phyloP scores from a whole-genome alignment of 345 rosid genomes.

The Populus davidiana region DNA sequence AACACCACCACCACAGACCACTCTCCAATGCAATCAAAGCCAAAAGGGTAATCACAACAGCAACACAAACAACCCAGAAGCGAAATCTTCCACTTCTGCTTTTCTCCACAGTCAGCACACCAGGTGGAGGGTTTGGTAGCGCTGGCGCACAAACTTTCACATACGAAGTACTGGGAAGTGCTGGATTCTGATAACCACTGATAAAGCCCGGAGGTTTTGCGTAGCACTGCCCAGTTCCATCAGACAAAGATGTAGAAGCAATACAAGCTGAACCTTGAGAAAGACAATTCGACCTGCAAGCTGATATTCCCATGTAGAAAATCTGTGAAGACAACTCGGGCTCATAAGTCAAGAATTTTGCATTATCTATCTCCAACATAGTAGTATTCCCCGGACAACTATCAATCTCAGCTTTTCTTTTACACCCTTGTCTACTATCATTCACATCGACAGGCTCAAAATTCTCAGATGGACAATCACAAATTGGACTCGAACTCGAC shows the following conservation, averaged over 20 bases:
- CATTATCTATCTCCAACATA: constrained; percentile 49
- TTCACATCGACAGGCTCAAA: constrained; percentile 49
- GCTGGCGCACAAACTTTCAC: constrained; percentile 61
- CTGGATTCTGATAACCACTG: constrained; percentile 50
- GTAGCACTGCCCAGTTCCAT: constrained; percentile 61
- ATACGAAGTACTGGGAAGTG: constrained; percentile 58
- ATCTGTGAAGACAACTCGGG: constrained; percentile 41
- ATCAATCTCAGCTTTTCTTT: constrained; percentile 47
- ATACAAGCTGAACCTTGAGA: constrained; percentile 33
- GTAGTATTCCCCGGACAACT: constrained; percentile 48
- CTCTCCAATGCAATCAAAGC: constrained; percentile 44
- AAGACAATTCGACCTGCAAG: constrained; percentile 57
- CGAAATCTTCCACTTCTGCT: constrained; percentile 20
- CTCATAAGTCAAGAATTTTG: constrained; percentile 48
- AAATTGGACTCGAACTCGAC: constrained; percentile 31
- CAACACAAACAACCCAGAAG: constrained; percentile 36
- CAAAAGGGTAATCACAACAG: constrained; percentile 37
- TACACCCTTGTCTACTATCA: constrained; percentile 57
- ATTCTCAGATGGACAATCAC: constrained; percentile 64
- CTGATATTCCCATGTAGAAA: constrained; percentile 46
- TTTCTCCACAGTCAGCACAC: background rate
- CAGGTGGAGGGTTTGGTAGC: constrained; percentile 28
- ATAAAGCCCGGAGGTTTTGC: constrained; percentile 41
- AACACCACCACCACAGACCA: constrained; percentile 61
- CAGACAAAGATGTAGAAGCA: constrained; percentile 54